Base-by-base conservation (phyloP, 768 basidiomycete genomes). In the Amanita muscaria region DNA sequence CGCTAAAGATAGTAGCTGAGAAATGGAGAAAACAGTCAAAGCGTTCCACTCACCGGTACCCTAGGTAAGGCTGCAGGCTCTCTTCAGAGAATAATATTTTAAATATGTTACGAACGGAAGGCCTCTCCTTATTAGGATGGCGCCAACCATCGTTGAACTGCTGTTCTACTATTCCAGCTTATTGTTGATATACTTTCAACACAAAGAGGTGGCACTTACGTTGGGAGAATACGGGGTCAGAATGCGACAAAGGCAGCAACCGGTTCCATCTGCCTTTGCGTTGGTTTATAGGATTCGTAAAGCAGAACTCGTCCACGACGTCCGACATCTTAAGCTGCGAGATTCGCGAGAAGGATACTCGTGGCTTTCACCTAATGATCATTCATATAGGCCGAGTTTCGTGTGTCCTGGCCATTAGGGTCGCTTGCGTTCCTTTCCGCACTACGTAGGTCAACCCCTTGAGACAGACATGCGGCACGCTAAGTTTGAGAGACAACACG, bases 141-240 rank as follows among this genome's bases (percentile, higher is more conserved):
- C 62, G 67, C 79, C 79, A 80, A 25, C 72, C 74, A 50, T 70
- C 70, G 40, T 59, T 50, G 48, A 80, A 79, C 30, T 68, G 60
- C 21, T 62, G 66, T 50, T 72, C 68, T 12, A 79, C 78, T 80
- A 41, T 37, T 39, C 39, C 46, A 44, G 18, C 32, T 19, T 15
- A 41, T 10, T 18, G 4, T 29, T 24, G 30, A 35, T 32, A 31
- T 43, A 14, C 35, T 36, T 6, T 12, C 27, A 12, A 29, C 27
- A 6, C 6, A 12, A 11, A 8, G 47, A 14, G 30, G 44, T 37
- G 3, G 22, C 33, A 53, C 69, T 49, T 47, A 79, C 77, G 61
- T 49, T 64, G 59, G n/a, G 55, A 42, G 49, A 66, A 77, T 10
- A 57, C 51, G 14, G 64, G 44, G 43, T 66, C 59, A 3, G 60